Conservation (phyloP, 2,329 filamentous ascomycete genomes). For the Lojkania enalia region DNA sequence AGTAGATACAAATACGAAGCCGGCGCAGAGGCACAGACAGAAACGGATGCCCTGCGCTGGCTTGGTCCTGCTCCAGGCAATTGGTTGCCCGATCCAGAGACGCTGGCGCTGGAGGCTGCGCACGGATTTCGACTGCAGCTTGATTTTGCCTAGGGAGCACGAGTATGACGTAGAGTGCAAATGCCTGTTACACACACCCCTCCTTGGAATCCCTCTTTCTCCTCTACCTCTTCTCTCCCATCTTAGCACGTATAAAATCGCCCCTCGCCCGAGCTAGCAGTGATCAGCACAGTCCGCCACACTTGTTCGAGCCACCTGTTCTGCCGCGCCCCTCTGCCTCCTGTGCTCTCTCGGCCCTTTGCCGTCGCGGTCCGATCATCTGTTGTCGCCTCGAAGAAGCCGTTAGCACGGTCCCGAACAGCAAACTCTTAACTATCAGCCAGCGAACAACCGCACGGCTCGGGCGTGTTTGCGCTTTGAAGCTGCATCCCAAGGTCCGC, state of each 20-base stretch:
- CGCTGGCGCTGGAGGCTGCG: too few species aligned
- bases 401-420: background rate
- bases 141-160: background rate
- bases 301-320: constrained; percentile 23
- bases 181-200: background rate
- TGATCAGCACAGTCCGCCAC: constrained; percentile 28
- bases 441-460: background rate
- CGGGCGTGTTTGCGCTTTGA: too few species aligned
- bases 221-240: constrained; percentile 17
- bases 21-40: too few species aligned
- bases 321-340: too few species aligned
- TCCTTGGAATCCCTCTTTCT: constrained; percentile 15
- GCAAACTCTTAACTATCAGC: background rate
- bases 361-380: constrained; percentile 14
- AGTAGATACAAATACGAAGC: too few species aligned
- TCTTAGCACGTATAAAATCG: constrained; percentile 7
- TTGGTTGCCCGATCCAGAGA: too few species aligned
- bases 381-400: constrained; percentile 14
- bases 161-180: background rate
- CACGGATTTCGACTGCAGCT: background rate
- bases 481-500: too few species aligned
- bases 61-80: too few species aligned
- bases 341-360: constrained; percentile 3
- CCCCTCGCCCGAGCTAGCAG: constrained; percentile 24
- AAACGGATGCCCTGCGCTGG: too few species aligned